Conservation (phyloP, 2,329 filamentous ascomycete genomes). For the Paracorniculantispora psalliotae region DNA sequence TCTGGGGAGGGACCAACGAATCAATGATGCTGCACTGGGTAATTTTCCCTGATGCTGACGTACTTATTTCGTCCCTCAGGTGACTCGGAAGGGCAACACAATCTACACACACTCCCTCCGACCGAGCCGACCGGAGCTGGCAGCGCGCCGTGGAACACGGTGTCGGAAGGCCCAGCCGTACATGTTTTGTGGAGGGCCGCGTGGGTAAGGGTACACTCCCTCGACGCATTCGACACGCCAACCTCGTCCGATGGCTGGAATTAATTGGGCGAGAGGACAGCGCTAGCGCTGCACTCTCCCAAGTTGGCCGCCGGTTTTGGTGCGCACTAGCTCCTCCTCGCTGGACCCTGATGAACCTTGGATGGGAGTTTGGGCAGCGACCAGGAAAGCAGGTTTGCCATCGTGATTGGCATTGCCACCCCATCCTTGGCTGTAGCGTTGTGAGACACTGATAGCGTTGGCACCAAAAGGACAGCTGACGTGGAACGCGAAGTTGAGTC, state of each 20-base stretch:
- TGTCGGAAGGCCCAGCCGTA: slow-evolving; percentile 9
- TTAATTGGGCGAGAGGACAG: background rate
- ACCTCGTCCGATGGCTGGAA: background rate
- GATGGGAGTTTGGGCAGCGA: background rate
- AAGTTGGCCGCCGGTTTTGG: background rate
- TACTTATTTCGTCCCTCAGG: slow-evolving; percentile 2
- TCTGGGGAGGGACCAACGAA: background rate
- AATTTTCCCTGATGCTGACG: background rate
- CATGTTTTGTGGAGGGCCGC: background rate
- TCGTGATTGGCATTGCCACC: slow-evolving; percentile 10
- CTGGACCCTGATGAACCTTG: slow-evolving; percentile 7
- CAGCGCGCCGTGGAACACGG: background rate
- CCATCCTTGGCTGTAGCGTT: background rate
- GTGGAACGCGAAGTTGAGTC: background rate
- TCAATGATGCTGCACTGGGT: background rate
- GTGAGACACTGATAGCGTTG: background rate
- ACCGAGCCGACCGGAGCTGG: background rate
- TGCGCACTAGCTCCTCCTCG: background rate
- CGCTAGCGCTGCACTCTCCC: background rate
- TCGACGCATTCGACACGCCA: background rate
- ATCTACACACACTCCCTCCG: background rate
- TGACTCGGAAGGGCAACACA: background rate
- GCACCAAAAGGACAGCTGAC: background rate
- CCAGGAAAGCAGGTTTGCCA: background rate
- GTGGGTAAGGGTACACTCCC: background rate